Conservation (phyloP, 345 rosid species). For the Litchi chinensis region DNA sequence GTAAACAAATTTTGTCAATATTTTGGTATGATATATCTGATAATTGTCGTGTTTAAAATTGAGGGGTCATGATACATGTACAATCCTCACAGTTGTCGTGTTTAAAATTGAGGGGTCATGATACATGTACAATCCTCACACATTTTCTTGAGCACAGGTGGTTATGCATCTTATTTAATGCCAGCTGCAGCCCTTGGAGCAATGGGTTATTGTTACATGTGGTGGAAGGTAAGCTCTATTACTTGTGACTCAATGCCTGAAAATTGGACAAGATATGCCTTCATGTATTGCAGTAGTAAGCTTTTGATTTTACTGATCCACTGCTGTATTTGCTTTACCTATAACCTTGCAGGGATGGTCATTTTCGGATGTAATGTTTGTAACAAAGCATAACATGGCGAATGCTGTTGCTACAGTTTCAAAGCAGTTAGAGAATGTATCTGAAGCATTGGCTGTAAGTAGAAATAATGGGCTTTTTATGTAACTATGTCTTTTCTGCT, state of each 20-base stretch:
- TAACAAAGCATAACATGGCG: conserved; percentile 87
- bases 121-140: neutral
- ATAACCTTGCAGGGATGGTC: conserved; percentile 75
- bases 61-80: neutral
- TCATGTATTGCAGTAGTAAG: conserved; percentile 12
- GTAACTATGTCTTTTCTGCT: neutral
- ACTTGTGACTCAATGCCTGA: conserved; percentile 13
- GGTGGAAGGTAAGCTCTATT: conserved; percentile 79
- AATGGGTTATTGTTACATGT: conserved; percentile 92
- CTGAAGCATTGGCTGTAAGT: conserved; percentile 75
- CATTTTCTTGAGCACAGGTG: conserved; percentile 43
- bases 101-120: neutral
- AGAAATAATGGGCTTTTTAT: conserved; percentile 6
- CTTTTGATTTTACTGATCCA: conserved; percentile 6
- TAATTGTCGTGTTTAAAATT: neutral
- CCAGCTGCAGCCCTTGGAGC: conserved; percentile 97
- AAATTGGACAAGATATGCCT: conserved; percentile 1
- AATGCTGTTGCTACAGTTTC: conserved; percentile 76
- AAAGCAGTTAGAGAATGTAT: conserved; percentile 80
- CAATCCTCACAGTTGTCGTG: neutral
- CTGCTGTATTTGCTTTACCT: neutral
- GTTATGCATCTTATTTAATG: conserved; percentile 69
- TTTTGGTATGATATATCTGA: conserved; percentile 4
- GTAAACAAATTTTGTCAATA: neutral
- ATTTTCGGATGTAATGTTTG: conserved; percentile 85